Evolutionary conservation across 768 basidiomycete genomes (phyloP).

Genomic region (Lactarius pseudohatsudake): DNA sequence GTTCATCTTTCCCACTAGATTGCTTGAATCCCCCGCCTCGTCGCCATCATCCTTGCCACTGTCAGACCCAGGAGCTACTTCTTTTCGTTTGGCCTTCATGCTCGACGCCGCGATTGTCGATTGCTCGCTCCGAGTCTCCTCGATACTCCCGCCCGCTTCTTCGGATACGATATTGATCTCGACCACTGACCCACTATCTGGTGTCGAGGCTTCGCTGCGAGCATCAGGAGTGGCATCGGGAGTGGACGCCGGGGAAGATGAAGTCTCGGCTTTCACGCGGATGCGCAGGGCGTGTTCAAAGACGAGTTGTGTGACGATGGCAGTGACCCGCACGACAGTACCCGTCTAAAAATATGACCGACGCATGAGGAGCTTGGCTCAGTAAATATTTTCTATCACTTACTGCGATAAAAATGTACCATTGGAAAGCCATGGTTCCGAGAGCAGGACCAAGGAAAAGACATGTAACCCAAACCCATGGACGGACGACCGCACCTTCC

Average conservation of each 20-base stretch:
- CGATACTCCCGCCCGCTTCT: constrained; percentile 16
- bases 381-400: too few relatives aligned
- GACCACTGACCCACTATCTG: constrained; percentile 32
- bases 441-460: too few relatives aligned
- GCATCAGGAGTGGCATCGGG: constrained; percentile 25
- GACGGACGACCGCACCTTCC: too few relatives aligned
- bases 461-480: too few relatives aligned
- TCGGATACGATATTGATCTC: constrained; percentile 14
- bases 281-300: constrained; percentile 58
- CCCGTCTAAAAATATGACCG: constrained; percentile 33
- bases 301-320: constrained; percentile 52
- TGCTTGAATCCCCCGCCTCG: constrained; percentile 34
- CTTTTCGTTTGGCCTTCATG: constrained; percentile 28
- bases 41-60: constrained; percentile 3
- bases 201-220: constrained; percentile 27
- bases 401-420: too few relatives aligned
- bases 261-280: constrained; percentile 46
- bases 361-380: background rate
- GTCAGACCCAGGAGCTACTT: constrained; percentile 1
- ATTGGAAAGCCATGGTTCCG: too few relatives aligned
- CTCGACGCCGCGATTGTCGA: constrained; percentile 20
- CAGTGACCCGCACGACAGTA: constrained; percentile 42
- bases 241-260: constrained; percentile 30
- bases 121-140: constrained; percentile 26
- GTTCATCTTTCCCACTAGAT: constrained; percentile 73